A percentile compares a stretch with the other conserved stretches of the same genome.
Conservation (phyloP, 2,329 filamentous ascomycete genomes). For the Fusarium sp. region DNA sequence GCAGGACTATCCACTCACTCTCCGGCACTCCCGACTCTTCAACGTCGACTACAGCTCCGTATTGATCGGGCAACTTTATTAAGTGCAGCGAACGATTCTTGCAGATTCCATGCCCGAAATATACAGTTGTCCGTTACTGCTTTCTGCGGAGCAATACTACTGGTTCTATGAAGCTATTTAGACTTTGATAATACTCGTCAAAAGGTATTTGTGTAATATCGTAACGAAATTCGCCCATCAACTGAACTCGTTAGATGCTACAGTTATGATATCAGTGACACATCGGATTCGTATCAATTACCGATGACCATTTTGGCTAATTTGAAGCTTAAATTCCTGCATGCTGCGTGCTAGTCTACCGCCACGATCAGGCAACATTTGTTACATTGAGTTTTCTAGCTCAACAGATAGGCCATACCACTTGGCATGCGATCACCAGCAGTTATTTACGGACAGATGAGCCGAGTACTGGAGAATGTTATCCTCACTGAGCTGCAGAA, state of each 20-base stretch:
- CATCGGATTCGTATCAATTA: not conserved
- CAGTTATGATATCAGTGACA: not conserved
- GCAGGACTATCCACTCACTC: conserved; percentile 24
- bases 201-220: conserved; percentile 2
- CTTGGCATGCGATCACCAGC: not conserved
- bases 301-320: not conserved
- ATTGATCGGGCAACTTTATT: not conserved
- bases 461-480: not conserved
- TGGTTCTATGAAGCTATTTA: conserved; percentile 12
- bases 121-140: conserved; percentile 7
- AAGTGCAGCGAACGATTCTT: not conserved
- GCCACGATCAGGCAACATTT: conserved; percentile 11
- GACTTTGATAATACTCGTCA: not conserved
- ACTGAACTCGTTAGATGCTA: not conserved
- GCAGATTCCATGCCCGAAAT: not conserved
- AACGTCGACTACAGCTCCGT: not conserved
- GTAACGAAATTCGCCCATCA: not conserved
- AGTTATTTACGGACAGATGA: not conserved
- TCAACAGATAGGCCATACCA: not conserved
- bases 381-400: conserved; percentile 6
- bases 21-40: conserved; percentile 31
- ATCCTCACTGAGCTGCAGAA: not conserved
- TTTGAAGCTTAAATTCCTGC: conserved; percentile 9
- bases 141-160: not conserved
- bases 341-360: conserved; percentile 10